Conservation (phyloP, 345 rosid species). For the Aquilaria malaccensis region DNA sequence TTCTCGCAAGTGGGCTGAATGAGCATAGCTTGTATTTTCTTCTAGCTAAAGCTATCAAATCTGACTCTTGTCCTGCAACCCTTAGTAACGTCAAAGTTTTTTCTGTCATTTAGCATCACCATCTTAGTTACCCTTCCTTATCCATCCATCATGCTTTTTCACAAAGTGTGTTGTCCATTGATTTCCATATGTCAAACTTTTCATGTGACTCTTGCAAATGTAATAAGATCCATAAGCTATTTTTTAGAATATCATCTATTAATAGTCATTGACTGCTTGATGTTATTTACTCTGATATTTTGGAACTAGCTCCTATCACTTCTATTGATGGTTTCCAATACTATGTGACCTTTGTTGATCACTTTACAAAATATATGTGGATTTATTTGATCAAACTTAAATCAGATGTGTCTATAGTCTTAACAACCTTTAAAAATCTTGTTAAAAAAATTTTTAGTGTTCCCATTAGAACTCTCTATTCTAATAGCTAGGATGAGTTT, state of each 20-base stretch:
- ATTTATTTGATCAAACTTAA: background rate
- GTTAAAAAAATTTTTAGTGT: background rate
- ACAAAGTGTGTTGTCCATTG: background rate
- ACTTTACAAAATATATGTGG: background rate
- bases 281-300: background rate
- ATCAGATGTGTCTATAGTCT: background rate
- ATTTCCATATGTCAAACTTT: background rate
- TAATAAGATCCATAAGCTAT: background rate
- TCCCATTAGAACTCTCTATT: too few species aligned
- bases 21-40: background rate
- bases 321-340: background rate
- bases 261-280: background rate
- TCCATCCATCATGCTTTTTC: background rate
- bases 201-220: background rate
- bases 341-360: background rate
- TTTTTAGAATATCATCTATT: background rate
- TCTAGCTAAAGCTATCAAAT: background rate
- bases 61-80: too few species aligned
- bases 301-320: background rate
- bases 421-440: background rate
- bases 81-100: background rate
- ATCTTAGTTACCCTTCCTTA: background rate
- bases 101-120: background rate
- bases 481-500: background rate
- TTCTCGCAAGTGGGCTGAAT: background rate